Evolutionary conservation across 306 rosid species (phyloP).

Genomic region (Trifolium repens): DNA sequence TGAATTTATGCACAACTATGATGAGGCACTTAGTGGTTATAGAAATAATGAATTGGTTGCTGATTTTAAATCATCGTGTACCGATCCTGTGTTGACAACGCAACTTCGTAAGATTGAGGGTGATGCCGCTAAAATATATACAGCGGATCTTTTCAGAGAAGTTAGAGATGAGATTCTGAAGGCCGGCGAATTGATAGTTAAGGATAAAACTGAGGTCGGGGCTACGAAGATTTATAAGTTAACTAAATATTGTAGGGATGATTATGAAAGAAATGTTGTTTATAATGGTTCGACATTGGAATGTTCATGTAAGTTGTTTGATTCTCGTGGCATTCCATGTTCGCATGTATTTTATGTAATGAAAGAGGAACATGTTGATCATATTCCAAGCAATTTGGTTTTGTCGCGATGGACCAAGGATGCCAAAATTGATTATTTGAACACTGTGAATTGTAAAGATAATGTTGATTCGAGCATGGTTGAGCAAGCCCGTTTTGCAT

Average conservation of each 20-base stretch:
- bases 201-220: no score
- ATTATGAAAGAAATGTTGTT: not conserved
- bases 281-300: not conserved
- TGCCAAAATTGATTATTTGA: not conserved
- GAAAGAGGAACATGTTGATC: not conserved
- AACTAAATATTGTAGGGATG: not conserved
- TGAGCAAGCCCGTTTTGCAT: not conserved
- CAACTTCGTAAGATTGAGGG: no score
- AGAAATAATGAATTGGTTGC: no score
- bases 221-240: no score
- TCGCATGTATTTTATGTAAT: not conserved
- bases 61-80: no score
- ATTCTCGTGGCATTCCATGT: not conserved
- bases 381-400: not conserved
- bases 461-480: not conserved
- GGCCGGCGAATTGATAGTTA: no score
- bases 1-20: no score
- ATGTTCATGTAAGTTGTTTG: not conserved
- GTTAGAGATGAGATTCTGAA: no score
- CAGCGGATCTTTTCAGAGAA: no score
- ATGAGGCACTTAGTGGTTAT: no score
- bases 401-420: not conserved
- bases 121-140: no score
- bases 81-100: no score
- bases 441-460: not conserved